Evolutionary conservation across 768 basidiomycete genomes (phyloP).

Genomic region (Suillus cothurnatus): DNA sequence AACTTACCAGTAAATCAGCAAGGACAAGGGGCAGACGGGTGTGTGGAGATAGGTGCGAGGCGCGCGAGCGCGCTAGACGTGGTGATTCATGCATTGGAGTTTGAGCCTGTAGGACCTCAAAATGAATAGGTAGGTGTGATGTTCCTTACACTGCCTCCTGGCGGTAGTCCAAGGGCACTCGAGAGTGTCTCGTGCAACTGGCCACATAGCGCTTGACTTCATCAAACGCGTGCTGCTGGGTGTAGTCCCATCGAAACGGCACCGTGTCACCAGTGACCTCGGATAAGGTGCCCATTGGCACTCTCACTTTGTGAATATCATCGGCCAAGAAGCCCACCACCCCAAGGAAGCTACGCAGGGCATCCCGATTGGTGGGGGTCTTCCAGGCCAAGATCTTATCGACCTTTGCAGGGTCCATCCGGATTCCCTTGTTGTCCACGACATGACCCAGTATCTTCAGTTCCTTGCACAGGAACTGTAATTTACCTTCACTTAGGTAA

Average conservation of each 20-base stretch:
- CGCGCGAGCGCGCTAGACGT: no score
- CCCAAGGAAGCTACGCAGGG: not conserved
- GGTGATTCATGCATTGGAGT: no score
- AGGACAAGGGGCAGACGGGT: no score
- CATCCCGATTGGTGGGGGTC: slow-evolving; percentile 9
- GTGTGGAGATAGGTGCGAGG: no score
- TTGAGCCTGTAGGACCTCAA: no score
- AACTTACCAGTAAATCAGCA: no score
- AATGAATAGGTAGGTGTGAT: no score
- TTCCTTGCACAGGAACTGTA: slow-evolving; percentile 19
- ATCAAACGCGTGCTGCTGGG: slow-evolving; percentile 23
- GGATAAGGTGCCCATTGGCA: not conserved
- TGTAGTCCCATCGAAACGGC: slow-evolving; percentile 16
- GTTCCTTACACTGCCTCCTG: no score
- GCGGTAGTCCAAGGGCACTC: no score
- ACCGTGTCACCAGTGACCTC: slow-evolving; percentile 5
- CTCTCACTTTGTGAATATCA: no score
- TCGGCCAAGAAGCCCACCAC: not conserved
- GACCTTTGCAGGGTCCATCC: slow-evolving; percentile 27
- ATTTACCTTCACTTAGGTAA: slow-evolving; percentile 28
- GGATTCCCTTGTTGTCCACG: slow-evolving; percentile 21
- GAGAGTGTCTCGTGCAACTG: accelerated
- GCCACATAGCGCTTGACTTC: slow-evolving; percentile 4
- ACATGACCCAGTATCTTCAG: slow-evolving; percentile 36
- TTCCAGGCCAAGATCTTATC: slow-evolving; percentile 24